These are phyloP conservation scores for Hemileccinum impolitum DNA, from an alignment of 768 basidiomycete species.

Conservation along the genomic window DNA sequence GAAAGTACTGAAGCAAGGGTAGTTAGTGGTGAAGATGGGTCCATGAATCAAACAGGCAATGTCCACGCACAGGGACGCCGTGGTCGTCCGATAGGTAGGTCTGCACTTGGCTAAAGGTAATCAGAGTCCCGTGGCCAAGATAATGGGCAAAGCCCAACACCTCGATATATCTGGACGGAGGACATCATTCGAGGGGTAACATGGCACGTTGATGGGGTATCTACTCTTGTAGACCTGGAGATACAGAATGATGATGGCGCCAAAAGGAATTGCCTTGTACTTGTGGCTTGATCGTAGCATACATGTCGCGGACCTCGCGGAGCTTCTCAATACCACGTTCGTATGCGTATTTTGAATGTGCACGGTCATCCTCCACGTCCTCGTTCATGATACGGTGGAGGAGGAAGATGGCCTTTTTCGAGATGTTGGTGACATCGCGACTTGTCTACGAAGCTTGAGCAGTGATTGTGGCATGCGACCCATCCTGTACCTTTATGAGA, in stretches of 20 bases:
- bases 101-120: constrained; percentile 69
- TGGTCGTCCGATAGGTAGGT: constrained; percentile 54
- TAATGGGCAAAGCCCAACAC: constrained; percentile 87
- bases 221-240: constrained; percentile 80
- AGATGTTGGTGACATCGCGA: constrained; percentile 85
- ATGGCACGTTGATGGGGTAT: background rate
- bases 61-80: constrained; percentile 57
- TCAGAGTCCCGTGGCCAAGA: constrained; percentile 63
- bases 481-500: constrained; percentile 72
- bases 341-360: constrained; percentile 44
- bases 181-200: constrained; percentile 14
- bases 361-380: constrained; percentile 27
- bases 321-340: constrained; percentile 57
- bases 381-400: constrained; percentile 71
- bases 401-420: constrained; percentile 93
- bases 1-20: constrained; percentile 59
- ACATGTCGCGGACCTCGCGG: constrained; percentile 60
- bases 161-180: constrained; percentile 69
- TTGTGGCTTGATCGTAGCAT: constrained; percentile 58
- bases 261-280: constrained; percentile 70
- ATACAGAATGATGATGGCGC: constrained; percentile 71
- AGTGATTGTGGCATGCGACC: constrained; percentile 2
- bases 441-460: constrained; percentile 52
- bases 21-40: constrained; percentile 3
- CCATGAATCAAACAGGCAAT: constrained; percentile 2